These are phyloP conservation scores for Liquidambar formosana DNA, from an alignment of 164 flowering plant genomes.

Conservation along the genomic window DNA sequence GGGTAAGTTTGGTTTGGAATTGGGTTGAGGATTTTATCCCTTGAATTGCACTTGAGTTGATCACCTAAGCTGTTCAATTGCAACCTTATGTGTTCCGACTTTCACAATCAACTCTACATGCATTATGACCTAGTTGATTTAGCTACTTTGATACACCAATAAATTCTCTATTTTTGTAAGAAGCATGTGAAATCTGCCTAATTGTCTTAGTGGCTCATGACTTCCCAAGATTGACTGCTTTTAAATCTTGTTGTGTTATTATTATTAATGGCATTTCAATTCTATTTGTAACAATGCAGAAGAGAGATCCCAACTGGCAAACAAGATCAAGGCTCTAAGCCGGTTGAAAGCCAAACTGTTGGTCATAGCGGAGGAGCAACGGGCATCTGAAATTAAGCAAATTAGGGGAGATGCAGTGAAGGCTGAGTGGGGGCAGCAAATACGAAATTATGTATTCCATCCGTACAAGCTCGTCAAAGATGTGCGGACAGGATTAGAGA, in stretches of 20 bases:
- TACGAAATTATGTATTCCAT: slow-evolving; percentile 93
- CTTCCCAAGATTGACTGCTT: too few relatives aligned
- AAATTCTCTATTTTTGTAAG: too few relatives aligned
- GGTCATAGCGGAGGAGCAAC: slow-evolving; percentile 91
- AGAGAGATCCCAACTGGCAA: slow-evolving; percentile 84
- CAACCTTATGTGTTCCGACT: too few relatives aligned
- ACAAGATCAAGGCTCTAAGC: slow-evolving; percentile 85
- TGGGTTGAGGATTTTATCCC: too few relatives aligned
- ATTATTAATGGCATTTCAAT: neutral
- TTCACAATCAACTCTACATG: too few relatives aligned
- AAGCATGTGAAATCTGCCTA: too few relatives aligned
- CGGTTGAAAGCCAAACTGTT: slow-evolving; percentile 90
- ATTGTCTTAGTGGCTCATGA: too few relatives aligned
- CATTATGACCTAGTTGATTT: too few relatives aligned
- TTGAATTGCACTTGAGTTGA: too few relatives aligned
- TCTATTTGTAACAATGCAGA: slow-evolving; percentile 47
- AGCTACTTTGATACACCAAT: too few relatives aligned
- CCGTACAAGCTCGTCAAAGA: slow-evolving; percentile 99
- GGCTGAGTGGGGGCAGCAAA: slow-evolving; percentile 99
- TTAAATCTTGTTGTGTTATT: neutral
- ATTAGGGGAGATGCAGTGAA: slow-evolving; percentile 91
- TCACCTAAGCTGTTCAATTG: too few relatives aligned
- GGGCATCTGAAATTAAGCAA: slow-evolving; percentile 94
- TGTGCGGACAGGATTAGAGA: slow-evolving; percentile 78
- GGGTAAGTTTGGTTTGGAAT: too few relatives aligned